These are phyloP conservation scores for Xylaria grammica DNA, from an alignment of 495 filamentous ascomycete genomes.

Conservation along the genomic window DNA sequence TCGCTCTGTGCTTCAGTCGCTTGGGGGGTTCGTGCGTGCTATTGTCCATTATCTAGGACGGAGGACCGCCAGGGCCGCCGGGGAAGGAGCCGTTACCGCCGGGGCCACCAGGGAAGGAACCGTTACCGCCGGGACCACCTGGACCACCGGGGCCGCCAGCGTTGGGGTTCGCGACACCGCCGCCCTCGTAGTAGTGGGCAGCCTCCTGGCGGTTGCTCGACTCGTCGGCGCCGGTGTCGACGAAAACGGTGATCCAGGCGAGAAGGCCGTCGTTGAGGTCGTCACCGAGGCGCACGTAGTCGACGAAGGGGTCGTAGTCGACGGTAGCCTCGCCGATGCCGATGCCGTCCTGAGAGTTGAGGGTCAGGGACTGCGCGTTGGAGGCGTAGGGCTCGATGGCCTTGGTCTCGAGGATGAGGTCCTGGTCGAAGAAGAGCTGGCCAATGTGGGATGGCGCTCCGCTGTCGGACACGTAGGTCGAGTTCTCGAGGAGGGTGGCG, in stretches of 20 bases:
- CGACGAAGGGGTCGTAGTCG: slow-evolving; percentile 45
- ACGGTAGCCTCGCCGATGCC: slow-evolving; percentile 38
- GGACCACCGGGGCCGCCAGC: slow-evolving; percentile 24
- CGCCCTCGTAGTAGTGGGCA: slow-evolving; percentile 37
- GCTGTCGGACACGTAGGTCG: slow-evolving; percentile 49
- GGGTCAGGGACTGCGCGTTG: slow-evolving; percentile 37
- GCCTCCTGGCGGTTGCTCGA: slow-evolving; percentile 42
- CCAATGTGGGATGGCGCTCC: slow-evolving; percentile 60
- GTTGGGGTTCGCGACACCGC: slow-evolving; percentile 29
- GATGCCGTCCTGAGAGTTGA: slow-evolving; percentile 41
- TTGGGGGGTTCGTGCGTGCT: neutral
- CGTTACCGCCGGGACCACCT: slow-evolving; percentile 14
- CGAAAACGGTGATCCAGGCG: slow-evolving; percentile 46
- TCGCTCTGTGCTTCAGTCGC: neutral
- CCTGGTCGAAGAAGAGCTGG: slow-evolving; percentile 58
- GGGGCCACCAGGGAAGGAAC: slow-evolving; percentile 9
- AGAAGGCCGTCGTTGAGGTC: slow-evolving; percentile 55
- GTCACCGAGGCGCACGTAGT: slow-evolving; percentile 53
- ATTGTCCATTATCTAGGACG: neutral
- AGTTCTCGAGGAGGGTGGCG: slow-evolving; percentile 41
- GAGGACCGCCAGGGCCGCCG: neutral
- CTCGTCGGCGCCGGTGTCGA: slow-evolving; percentile 55
- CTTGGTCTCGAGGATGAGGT: slow-evolving; percentile 42
- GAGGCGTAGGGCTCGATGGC: slow-evolving; percentile 40
- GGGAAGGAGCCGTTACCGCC: no score